Evolutionary conservation across 768 basidiomycete genomes (phyloP).

Genomic region (Lactifluus hygrophoroides): DNA sequence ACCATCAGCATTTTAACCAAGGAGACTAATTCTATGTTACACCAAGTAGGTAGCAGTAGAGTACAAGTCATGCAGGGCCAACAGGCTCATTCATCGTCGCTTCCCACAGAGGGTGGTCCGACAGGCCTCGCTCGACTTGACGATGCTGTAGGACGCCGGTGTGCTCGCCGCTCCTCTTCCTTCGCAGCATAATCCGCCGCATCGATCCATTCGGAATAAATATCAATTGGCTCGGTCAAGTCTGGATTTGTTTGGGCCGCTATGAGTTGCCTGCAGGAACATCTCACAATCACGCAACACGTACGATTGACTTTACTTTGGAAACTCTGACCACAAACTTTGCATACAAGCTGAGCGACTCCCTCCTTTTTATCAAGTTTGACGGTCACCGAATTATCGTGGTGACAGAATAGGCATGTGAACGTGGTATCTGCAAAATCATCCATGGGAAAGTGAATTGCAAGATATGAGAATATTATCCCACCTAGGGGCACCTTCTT

Average conservation of each 20-base stretch:
- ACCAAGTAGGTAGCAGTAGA: background rate
- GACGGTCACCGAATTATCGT: constrained; percentile 82
- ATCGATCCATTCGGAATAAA: constrained; percentile 89
- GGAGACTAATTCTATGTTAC: constrained; percentile 4
- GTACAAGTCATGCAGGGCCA: background rate
- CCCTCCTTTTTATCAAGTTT: constrained; percentile 82
- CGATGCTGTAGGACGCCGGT: constrained; percentile 45
- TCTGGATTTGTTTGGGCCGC: constrained; percentile 36
- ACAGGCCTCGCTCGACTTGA: constrained; percentile 40
- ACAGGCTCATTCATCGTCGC: constrained; percentile 46
- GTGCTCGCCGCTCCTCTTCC: constrained; percentile 36
- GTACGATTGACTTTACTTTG: constrained; percentile 83
- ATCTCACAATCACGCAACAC: constrained; percentile 22
- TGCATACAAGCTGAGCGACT: constrained; percentile 69
- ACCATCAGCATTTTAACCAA: no score
- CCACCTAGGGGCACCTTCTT: constrained; percentile 67
- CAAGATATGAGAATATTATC: constrained; percentile 15
- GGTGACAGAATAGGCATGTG: constrained; percentile 84
- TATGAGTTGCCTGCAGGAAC: constrained; percentile 18
- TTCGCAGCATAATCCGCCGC: constrained; percentile 76
- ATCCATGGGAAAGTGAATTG: constrained; percentile 1
- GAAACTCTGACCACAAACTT: constrained; percentile 79
- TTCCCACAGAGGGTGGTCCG: constrained; percentile 30
- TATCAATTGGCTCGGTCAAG: constrained; percentile 79
- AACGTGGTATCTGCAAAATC: constrained; percentile 59